These are phyloP conservation scores for Lentinus brumalis DNA, from an alignment of 768 basidiomycete species.

Conservation along the genomic window DNA sequence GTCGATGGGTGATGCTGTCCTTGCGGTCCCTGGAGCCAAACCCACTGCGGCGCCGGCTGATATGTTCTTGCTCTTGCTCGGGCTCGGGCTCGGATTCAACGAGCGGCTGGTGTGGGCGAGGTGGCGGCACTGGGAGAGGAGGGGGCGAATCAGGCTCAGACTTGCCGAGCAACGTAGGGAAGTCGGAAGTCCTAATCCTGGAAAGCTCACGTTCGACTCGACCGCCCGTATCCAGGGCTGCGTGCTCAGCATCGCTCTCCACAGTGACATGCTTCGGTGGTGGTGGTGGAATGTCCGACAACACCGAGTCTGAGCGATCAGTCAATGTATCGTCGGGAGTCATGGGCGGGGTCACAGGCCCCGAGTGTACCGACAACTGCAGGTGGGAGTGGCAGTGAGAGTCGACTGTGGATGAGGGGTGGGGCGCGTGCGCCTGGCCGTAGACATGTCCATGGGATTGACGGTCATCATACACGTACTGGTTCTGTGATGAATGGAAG, in stretches of 20 bases:
- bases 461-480: conserved; percentile 31
- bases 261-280: conserved; percentile 11
- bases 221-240: conserved; percentile 7
- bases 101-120: conserved; percentile 1
- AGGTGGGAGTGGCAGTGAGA: conserved; percentile 12
- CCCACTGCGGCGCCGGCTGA: conserved; percentile 9
- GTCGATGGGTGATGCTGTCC: conserved; percentile 10
- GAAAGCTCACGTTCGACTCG: conserved; percentile 4
- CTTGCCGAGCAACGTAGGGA: conserved; percentile 22
- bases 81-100: conserved; percentile 19
- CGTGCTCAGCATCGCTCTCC: conserved; percentile 14
- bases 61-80: not conserved
- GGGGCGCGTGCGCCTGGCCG: conserved; percentile 2
- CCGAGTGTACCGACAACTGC: conserved; percentile 13
- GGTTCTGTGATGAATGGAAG: not conserved
- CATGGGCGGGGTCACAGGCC: conserved; percentile 29
- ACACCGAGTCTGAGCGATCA: conserved; percentile 17
- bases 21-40: conserved; percentile 3
- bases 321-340: conserved; percentile 33
- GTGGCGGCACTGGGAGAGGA: conserved; percentile 7
- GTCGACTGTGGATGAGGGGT: conserved; percentile 6
- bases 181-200: conserved; percentile 23
- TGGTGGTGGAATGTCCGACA: conserved; percentile 15
- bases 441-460: conserved; percentile 31
- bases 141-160: conserved; percentile 18